Evolutionary conservation across 2,329 filamentous ascomycete species (phyloP), one percentile per base, ranked within the genome.

Genomic region (Cytospora leucostoma): DNA sequence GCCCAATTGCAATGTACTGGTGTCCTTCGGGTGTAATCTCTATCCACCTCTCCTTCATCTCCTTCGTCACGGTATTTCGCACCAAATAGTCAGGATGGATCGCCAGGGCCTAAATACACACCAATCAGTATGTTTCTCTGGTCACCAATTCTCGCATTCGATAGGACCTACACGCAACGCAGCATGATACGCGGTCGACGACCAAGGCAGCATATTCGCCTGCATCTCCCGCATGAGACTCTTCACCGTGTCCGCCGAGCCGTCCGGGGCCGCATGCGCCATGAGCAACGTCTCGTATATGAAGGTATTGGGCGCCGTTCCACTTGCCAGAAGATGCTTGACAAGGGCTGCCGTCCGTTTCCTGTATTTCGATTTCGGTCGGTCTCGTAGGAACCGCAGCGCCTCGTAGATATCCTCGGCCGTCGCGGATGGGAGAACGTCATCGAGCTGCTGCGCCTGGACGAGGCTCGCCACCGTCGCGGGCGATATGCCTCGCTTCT

Each of bases 51-150:
- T 86, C 81, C 70, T 86, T 85, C 89, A 95, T 92, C 62, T 88
- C 87, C 61, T 85, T 78, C 47, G 97, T 78, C 4, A 97, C 82
- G 40, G 88, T 82, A 59, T 85, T 83, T 40, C 93, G 87, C 32
- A 95, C 78, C 7, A 92, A 68, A 69, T 96, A 94, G 74, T 98
- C 91, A 0, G 94, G 92, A 73, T 98, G 95, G 10, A 95, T 85
- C 0, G 91, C 86, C 32, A 97, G 80, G 6, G 85, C 88, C 80
- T 90, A 35, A 35, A 7, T 62, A 17, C 5, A 47, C 3, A 10
- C 44, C 17, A 47, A 19, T 47, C 44, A 47, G 44, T 12, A 4
- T 19, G 21, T n/a, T n/a, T 37, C n/a, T 27, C 8, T 21, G 65
- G 32, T 34, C 47, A 47, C 34, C 40, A 47, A 4, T 12, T 13